Evolutionary conservation across 495 filamentous ascomycete genomes (phyloP), one percentile per base, ranked within the genome.

Genomic region (Apodospora peruviana): DNA sequence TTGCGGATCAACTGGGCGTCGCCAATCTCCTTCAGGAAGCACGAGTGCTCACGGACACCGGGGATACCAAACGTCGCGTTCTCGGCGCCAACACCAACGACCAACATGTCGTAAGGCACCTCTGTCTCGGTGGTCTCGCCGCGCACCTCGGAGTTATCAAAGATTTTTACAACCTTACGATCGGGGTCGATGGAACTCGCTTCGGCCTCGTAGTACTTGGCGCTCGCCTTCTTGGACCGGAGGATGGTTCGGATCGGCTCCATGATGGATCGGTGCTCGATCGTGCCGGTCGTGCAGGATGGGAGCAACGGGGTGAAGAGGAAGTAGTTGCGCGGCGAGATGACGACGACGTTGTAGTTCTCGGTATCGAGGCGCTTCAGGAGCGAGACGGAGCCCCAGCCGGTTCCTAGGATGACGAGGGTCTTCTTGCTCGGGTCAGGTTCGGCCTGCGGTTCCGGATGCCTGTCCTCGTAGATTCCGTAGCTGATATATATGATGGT

Each of bases 201-300:
- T 60, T 97, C 91, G 58, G 94, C 93, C 79, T 99, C 94, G 80
- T 94, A 97, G 77, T 86, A 99, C 66, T 90, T 88, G 61, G 95
- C 93, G 41, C 82, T 76, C 41, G 86, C 86, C 67, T 88, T 86
- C 79, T 96, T 96, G 68, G 90, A 86, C 55, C 91, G 85, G 27
- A 94, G 75, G 65, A 99, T 93, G 66, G 91, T 93, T 52, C 93
- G 86, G 52, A 99, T 81, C 22, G 93, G 93, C 76, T 99, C 93
- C 91, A 99, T 97, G 68, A 99, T 97, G 53, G 90, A 95, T 62
- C 94, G 88, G 75, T 96, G 94, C 75, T 99, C 94, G 62, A 99
- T 91, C 56, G 87, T 85, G 66, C 94, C 93, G 43, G 89, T 96
- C 20, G 93, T 96, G 71, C 94, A 97, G 64, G 90, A 95, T 44